Conservation (phyloP, 1,284 basidiomycete species). For the Tylopilus sp. region DNA sequence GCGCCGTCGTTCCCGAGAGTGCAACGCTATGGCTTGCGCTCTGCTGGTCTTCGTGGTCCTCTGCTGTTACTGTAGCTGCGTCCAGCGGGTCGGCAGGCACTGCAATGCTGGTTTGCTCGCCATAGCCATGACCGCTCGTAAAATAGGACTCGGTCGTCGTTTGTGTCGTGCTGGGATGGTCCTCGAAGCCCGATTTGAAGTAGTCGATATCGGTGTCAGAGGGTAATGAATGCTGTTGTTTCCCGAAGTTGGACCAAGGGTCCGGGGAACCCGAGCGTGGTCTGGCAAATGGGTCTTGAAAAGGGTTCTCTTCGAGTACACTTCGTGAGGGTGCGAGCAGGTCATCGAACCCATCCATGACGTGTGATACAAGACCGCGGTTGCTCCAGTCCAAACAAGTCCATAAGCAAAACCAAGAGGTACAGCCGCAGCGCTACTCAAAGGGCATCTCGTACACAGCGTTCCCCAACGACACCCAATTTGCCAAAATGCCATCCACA, state of each 20-base stretch:
- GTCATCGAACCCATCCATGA: constrained; percentile 76
- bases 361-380: background rate
- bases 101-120: constrained; percentile 16
- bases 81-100: constrained; percentile 43
- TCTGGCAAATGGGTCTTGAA: constrained; percentile 68
- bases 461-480: constrained; percentile 73
- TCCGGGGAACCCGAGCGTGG: constrained; percentile 64
- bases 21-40: constrained; percentile 21
- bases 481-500: constrained; percentile 54
- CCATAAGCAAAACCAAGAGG: constrained; percentile 9
- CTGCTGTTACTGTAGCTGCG: constrained; percentile 36
- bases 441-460: constrained; percentile 78
- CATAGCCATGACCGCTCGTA: constrained; percentile 15
- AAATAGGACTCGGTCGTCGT: constrained; percentile 24
- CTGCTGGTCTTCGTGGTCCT: constrained; percentile 40
- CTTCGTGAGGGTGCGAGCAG: constrained; percentile 60
- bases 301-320: constrained; percentile 69
- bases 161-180: constrained; percentile 27
- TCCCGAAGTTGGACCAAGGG: constrained; percentile 60
- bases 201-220: constrained; percentile 29
- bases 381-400: constrained; percentile 11
- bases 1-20: constrained; percentile 12
- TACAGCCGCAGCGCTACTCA: constrained; percentile 45
- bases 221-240: constrained; percentile 24
- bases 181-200: constrained; percentile 36